Conservation (phyloP, 257 asterid species). For the Perilla frutescens region DNA sequence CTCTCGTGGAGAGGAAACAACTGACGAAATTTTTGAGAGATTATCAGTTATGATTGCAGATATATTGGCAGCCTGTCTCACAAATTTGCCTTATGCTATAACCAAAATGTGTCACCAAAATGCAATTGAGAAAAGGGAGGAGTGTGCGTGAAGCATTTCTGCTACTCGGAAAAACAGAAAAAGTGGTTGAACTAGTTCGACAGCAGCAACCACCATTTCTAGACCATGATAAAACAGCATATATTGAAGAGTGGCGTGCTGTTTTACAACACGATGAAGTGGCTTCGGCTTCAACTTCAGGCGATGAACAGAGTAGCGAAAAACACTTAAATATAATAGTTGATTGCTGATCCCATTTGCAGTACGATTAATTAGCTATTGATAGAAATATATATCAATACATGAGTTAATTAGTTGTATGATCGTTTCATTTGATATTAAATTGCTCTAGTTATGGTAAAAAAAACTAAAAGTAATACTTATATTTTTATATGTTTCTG, state of each 20-base stretch:
- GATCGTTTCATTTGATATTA: no score
- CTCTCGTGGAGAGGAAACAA: no score
- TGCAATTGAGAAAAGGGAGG: neutral
- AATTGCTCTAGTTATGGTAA: no score
- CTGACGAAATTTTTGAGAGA: neutral
- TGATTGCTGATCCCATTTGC: no score
- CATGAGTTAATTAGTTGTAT: no score
- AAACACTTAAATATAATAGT: no score
- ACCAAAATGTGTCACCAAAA: neutral
- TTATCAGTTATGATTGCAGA: no score
- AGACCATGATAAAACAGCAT: conserved; percentile 3
- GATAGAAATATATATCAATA: no score
- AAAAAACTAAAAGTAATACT: no score
- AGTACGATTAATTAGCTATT: no score
- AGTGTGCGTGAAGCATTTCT: neutral
- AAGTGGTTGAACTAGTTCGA: conserved; percentile 16
- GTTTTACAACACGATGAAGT: neutral
- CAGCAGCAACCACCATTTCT: neutral
- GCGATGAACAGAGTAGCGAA: neutral
- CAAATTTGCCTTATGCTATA: neutral
- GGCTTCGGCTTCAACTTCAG: neutral
- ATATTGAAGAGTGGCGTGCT: conserved; percentile 21
- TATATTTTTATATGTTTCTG: no score
- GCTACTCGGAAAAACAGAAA: conserved; percentile 29
- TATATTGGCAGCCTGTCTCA: neutral